Conservation (phyloP, 768 basidiomycete genomes). For the Lactarius akahatsu region DNA sequence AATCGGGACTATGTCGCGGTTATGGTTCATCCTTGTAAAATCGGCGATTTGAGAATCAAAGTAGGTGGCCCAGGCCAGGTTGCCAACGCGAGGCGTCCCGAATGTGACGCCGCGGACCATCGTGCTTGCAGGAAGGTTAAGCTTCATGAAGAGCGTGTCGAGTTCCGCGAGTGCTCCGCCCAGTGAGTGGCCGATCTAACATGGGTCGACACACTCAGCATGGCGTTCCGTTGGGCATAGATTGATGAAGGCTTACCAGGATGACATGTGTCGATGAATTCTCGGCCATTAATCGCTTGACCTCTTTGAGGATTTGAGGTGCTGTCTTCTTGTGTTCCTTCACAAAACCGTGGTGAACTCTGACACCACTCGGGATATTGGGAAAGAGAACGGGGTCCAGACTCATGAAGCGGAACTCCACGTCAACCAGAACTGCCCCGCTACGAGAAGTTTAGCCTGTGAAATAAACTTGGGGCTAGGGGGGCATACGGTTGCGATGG, state of each 20-base stretch:
- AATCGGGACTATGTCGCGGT: slow-evolving; percentile 23
- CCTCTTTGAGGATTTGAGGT: slow-evolving; percentile 23
- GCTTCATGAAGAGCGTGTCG: slow-evolving; percentile 26
- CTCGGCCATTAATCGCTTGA: slow-evolving; percentile 19
- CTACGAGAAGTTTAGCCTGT: background rate
- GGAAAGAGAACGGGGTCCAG: slow-evolving; percentile 24
- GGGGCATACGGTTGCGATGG: slow-evolving; percentile 9
- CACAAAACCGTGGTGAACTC: slow-evolving; percentile 20
- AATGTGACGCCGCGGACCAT: slow-evolving; percentile 26
- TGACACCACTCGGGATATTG: background rate
- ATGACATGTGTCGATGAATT: slow-evolving; percentile 19
- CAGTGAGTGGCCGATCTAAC: slow-evolving; percentile 23
- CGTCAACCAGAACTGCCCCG: slow-evolving; percentile 17
- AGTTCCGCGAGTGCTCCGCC: slow-evolving; percentile 28
- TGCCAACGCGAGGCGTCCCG: slow-evolving; percentile 28
- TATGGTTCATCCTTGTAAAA: slow-evolving; percentile 28
- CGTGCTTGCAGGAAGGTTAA: slow-evolving; percentile 26
- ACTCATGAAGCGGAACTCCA: background rate
- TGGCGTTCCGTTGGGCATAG: background rate
- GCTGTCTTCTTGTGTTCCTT: slow-evolving; percentile 28
- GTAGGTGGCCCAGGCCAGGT: slow-evolving; percentile 13
- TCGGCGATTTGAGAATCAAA: slow-evolving; percentile 23
- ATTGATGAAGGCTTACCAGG: slow-evolving; percentile 18
- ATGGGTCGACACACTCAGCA: background rate
- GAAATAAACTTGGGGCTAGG: background rate